These are phyloP conservation scores for Neonectria ditissima DNA, from an alignment of 2,329 filamentous ascomycete genomes.

Conservation along the genomic window DNA sequence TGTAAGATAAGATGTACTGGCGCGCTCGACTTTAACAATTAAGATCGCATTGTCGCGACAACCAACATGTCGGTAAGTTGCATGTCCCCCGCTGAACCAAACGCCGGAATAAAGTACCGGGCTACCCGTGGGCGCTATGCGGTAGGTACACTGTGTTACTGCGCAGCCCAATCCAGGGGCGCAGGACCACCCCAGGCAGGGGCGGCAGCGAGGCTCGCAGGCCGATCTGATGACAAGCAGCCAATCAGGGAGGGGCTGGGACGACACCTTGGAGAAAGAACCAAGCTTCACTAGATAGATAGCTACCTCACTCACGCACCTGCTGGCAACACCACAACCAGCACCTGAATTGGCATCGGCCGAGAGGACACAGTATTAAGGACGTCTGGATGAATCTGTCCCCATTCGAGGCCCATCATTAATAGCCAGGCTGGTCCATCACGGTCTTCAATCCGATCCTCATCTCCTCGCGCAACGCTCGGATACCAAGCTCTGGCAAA, in stretches of 20 bases:
- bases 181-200: conserved; percentile 12
- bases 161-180: conserved; percentile 20
- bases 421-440: conserved; percentile 21
- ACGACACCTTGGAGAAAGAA: conserved; percentile 46
- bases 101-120: neutral
- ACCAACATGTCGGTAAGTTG: no score
- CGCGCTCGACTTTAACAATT: no score
- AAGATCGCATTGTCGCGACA: no score
- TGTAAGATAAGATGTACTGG: no score
- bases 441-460: conserved; percentile 16
- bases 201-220: conserved; percentile 5
- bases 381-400: conserved; percentile 20
- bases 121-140: conserved; percentile 2
- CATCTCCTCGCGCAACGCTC: conserved; percentile 3
- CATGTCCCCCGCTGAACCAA: neutral
- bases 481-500: conserved; percentile 6
- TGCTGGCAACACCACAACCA: conserved; percentile 24
- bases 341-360: conserved; percentile 22
- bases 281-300: conserved; percentile 39
- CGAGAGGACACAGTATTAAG: conserved; percentile 32
- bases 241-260: conserved; percentile 43
- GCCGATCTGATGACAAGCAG: conserved; percentile 22
- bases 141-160: neutral
- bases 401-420: conserved; percentile 9
- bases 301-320: conserved; percentile 31